These are phyloP conservation scores for Phlyctochytrium arcticum DNA, from an alignment of 192 early-diverging fungal genomes.

Conservation along the genomic window DNA sequence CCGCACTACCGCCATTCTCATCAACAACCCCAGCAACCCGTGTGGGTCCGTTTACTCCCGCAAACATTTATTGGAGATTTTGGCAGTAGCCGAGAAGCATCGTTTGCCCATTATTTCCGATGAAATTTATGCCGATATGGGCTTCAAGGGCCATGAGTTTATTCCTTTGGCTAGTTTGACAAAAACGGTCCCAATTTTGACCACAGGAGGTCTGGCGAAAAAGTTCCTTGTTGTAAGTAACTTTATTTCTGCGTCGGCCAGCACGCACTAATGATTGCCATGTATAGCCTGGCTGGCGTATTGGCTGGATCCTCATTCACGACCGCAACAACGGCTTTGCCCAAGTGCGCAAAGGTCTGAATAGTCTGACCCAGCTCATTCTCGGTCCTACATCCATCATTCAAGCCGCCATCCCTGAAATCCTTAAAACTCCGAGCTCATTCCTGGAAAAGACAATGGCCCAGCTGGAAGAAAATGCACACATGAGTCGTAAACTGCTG, in stretches of 20 bases:
- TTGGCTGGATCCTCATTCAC: constrained; percentile 80
- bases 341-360: constrained; percentile 67
- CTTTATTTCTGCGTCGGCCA: too few relatives aligned
- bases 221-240: constrained; percentile 64
- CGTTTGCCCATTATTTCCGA: constrained; percentile 81
- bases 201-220: constrained; percentile 83
- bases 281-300: constrained; percentile 75
- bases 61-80: constrained; percentile 65
- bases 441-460: constrained; percentile 67
- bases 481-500: constrained; percentile 56
- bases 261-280: too few relatives aligned
- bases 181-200: constrained; percentile 74
- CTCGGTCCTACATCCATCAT: constrained; percentile 77
- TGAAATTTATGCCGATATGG: constrained; percentile 90
- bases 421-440: constrained; percentile 65
- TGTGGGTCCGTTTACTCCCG: constrained; percentile 83
- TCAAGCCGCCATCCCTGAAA: constrained; percentile 74
- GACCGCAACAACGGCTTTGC: constrained; percentile 57
- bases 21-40: constrained; percentile 86
- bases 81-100: constrained; percentile 68
- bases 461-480: constrained; percentile 69
- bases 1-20: constrained; percentile 72
- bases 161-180: constrained; percentile 58
- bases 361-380: constrained; percentile 71
- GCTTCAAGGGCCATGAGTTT: constrained; percentile 53